Percentiles rank a stretch among this genome's conserved stretches.
Conservation (phyloP, 2,329 filamentous ascomycete species). For the Chaetomium globosum region DNA sequence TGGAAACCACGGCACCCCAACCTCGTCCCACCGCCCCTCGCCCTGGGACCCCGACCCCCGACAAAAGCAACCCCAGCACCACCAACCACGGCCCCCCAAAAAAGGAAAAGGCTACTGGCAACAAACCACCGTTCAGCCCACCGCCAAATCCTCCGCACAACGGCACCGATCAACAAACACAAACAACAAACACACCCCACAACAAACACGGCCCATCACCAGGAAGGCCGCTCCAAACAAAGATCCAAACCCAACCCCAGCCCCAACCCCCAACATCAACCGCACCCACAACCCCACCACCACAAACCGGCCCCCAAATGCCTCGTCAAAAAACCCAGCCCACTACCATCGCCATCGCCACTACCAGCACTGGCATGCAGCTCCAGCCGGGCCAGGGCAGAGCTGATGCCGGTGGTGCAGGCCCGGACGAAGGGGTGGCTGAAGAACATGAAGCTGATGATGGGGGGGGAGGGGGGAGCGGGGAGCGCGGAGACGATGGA, state of each 20-base stretch:
- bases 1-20: constrained; percentile 3
- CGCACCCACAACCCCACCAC: too few relatives aligned
- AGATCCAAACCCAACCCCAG: too few relatives aligned
- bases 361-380: too few relatives aligned
- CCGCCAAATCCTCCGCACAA: background rate
- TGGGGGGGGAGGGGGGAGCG: background rate
- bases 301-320: too few relatives aligned
- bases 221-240: too few relatives aligned
- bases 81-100: background rate
- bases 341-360: too few relatives aligned
- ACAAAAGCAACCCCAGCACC: background rate
- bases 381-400: background rate
- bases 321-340: too few relatives aligned
- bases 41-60: background rate
- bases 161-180: background rate
- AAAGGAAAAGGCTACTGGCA: background rate
- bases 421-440: background rate
- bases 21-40: constrained; percentile 12
- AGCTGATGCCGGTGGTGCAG: too few relatives aligned
- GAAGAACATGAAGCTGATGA: background rate
- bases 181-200: background rate
- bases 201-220: too few relatives aligned
- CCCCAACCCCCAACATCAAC: too few relatives aligned
- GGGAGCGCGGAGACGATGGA: constrained; percentile 8
- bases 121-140: background rate